Conservation (phyloP, 305 asterid genomes). For the Fraxinus platypoda region DNA sequence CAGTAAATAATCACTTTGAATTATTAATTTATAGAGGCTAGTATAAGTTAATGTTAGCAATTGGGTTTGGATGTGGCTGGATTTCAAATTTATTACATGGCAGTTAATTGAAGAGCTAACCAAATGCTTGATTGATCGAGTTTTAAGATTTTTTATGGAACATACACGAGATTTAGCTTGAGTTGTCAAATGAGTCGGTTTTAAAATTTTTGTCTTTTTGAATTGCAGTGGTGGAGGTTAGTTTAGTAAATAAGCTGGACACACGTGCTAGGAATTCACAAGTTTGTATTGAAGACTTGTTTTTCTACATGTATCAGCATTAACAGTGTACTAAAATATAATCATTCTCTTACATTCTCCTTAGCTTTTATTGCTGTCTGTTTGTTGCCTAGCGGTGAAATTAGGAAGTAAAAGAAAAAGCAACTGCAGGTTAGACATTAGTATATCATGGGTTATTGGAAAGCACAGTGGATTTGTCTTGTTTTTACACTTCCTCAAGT, state of each 20-base stretch:
- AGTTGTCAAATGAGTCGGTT: neutral
- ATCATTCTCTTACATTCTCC: neutral
- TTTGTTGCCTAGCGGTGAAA: neutral
- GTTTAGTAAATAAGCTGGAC: constrained; percentile 15
- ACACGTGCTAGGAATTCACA: neutral
- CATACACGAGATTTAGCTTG: neutral
- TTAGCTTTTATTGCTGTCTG: neutral
- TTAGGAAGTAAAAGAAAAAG: neutral
- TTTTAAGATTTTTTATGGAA: constrained; percentile 13
- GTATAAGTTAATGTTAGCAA: constrained; percentile 25
- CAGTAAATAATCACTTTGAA: neutral
- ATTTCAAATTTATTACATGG: neutral
- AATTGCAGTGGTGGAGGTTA: neutral
- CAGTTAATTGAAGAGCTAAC: neutral
- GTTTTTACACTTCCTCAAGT: neutral
- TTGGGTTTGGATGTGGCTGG: neutral
- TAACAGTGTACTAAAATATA: neutral
- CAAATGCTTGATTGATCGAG: neutral
- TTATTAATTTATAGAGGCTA: neutral
- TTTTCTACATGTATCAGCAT: neutral
- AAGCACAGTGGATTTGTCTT: neutral
- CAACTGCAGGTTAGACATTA: neutral
- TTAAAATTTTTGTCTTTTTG: constrained; percentile 8
- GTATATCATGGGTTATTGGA: neutral
- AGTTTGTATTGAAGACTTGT: constrained; percentile 6